These are phyloP conservation scores for Aquilaria yunnanensis DNA, from an alignment of 345 rosid species.

Conservation along the genomic window DNA sequence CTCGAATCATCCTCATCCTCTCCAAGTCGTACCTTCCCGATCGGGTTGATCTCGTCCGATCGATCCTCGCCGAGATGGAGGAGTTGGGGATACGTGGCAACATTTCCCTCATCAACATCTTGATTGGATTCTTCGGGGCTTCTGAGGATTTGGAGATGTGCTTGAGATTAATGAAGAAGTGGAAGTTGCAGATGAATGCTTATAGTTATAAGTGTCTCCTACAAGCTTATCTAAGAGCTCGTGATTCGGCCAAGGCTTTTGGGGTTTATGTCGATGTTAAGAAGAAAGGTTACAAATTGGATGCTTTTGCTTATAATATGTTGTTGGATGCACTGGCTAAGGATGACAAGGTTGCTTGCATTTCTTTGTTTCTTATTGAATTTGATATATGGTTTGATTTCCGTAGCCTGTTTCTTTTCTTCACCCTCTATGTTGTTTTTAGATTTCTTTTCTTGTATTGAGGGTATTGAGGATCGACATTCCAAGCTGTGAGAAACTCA, in stretches of 20 bases:
- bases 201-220: conserved; percentile 78
- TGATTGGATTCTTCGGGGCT: conserved; percentile 60
- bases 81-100: conserved; percentile 41
- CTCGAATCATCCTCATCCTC: conserved; percentile 64
- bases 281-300: conserved; percentile 62
- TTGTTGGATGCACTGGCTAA: conserved; percentile 80
- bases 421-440: too few relatives aligned
- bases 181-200: conserved; percentile 74
- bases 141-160: conserved; percentile 53
- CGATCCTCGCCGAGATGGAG: conserved; percentile 54
- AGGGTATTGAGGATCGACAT: too few relatives aligned
- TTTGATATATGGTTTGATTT: too few relatives aligned
- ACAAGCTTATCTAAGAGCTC: conserved; percentile 76
- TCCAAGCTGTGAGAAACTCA: too few relatives aligned
- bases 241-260: conserved; percentile 42
- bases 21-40: conserved; percentile 53
- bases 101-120: conserved; percentile 70
- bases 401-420: too few relatives aligned
- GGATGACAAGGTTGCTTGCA: conserved; percentile 75
- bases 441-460: too few relatives aligned
- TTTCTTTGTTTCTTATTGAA: too few relatives aligned
- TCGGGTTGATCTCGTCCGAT: conserved; percentile 39
- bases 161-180: conserved; percentile 46
- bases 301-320: conserved; percentile 83
- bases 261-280: conserved; percentile 60